Evolutionary conservation across 345 rosid species (phyloP).

Genomic region (Syzygium jambos): DNA sequence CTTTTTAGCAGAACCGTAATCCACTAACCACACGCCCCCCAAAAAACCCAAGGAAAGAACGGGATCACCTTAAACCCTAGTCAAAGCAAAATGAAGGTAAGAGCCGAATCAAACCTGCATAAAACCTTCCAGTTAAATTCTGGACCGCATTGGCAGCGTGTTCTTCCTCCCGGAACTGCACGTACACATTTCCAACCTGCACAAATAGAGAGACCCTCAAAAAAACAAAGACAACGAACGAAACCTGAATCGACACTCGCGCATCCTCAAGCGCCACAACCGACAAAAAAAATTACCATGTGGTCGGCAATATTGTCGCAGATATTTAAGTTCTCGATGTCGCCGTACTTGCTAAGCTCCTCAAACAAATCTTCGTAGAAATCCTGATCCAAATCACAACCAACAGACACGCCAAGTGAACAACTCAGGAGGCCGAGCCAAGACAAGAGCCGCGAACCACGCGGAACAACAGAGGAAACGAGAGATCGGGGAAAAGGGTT

Average conservation of each 20-base stretch:
- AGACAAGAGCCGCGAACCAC: background rate
- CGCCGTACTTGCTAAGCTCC: constrained; percentile 49
- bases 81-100: background rate
- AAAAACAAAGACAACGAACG: background rate
- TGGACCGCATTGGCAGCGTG: constrained; percentile 44
- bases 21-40: background rate
- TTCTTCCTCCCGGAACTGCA: constrained; percentile 54
- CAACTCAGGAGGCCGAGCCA: background rate
- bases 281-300: constrained; percentile 17
- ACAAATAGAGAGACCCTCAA: background rate
- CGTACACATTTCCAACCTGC: constrained; percentile 59
- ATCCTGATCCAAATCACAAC: constrained; percentile 6
- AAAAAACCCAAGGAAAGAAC: background rate
- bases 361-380: constrained; percentile 44
- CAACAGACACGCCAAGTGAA: background rate
- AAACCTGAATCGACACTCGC: background rate
- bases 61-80: background rate
- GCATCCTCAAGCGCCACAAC: background rate
- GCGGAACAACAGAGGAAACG: background rate
- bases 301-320: constrained; percentile 56
- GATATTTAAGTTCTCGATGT: constrained; percentile 40
- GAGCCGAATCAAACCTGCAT: constrained; percentile 22
- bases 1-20: background rate
- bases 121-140: constrained; percentile 37
- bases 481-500: background rate